A percentile compares a stretch with the other conserved stretches of the same genome.
Evolutionary conservation across 441 rosid species (phyloP).

Genomic region (Cnidoscolus chayamansa): DNA sequence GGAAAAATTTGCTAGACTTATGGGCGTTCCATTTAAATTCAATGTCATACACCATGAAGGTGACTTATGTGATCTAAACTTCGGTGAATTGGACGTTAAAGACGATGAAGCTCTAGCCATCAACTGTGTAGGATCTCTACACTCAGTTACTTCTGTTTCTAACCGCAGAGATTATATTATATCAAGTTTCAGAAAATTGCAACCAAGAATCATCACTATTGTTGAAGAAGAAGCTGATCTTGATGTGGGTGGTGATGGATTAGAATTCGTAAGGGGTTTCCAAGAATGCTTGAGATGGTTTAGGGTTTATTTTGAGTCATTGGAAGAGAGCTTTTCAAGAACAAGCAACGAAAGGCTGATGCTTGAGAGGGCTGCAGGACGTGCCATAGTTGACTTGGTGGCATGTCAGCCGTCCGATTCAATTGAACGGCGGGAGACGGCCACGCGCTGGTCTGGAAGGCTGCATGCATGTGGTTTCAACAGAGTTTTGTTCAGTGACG

Average conservation of each 20-base stretch:
- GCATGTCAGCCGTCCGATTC: constrained; percentile 64
- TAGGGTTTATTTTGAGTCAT: constrained; percentile 82
- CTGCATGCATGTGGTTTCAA: constrained; percentile 52
- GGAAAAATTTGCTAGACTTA: constrained; percentile 90
- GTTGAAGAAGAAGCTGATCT: constrained; percentile 95
- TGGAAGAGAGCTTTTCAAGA: constrained; percentile 70
- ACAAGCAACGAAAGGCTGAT: constrained; percentile 83
- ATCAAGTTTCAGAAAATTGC: constrained; percentile 50
- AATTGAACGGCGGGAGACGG: constrained; percentile 68
- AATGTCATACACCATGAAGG: constrained; percentile 69
- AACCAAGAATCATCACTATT: constrained; percentile 68
- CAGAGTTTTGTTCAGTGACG: constrained; percentile 58
- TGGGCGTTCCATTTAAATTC: constrained; percentile 95
- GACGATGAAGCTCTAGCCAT: constrained; percentile 76
- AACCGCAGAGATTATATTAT: constrained; percentile 55
- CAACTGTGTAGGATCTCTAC: constrained; percentile 65
- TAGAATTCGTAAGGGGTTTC: constrained; percentile 63
- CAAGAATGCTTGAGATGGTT: constrained; percentile 75
- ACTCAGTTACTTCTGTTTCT: constrained; percentile 44
- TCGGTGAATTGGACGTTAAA: constrained; percentile 42
- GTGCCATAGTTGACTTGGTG: constrained; percentile 71
- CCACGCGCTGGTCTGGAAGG: constrained; percentile 67
- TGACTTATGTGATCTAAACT: constrained; percentile 62
- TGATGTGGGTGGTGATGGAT: constrained; percentile 51
- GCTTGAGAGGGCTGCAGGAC: constrained; percentile 77